A percentile compares a stretch with the other conserved stretches of the same genome.
Conservation (phyloP, 768 basidiomycete species). For the Termitomyces sp. region DNA sequence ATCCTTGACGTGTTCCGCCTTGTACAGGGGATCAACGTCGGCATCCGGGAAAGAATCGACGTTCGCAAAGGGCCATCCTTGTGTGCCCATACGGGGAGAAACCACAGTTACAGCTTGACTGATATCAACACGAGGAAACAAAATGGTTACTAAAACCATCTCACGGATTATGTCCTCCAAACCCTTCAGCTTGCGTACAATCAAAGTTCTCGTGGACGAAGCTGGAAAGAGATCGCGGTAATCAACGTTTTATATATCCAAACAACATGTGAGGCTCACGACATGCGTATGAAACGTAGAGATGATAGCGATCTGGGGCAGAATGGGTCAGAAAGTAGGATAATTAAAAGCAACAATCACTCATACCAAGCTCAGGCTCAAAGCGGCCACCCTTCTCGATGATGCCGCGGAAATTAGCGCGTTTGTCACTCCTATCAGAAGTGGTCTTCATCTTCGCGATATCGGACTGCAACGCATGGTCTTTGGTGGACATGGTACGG, state of each 20-base stretch:
- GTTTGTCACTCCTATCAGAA: conserved; percentile 48
- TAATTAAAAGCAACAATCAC: background rate
- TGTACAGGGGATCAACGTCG: conserved; percentile 72
- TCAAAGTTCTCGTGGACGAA: conserved; percentile 91
- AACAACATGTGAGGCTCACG: conserved; percentile 38
- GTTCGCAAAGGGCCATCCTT: conserved; percentile 86
- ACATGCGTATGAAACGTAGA: conserved; percentile 85
- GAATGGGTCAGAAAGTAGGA: background rate
- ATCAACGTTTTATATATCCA: conserved; percentile 1
- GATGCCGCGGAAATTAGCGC: conserved; percentile 48
- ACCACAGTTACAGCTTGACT: conserved; percentile 68
- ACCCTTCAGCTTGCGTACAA: conserved; percentile 87
- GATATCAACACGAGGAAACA: conserved; percentile 4
- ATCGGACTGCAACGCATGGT: conserved; percentile 36
- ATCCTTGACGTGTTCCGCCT: conserved; percentile 70
- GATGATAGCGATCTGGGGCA: conserved; percentile 74
- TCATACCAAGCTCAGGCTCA: conserved; percentile 69
- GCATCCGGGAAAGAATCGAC: conserved; percentile 66
- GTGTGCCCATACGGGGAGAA: conserved; percentile 76
- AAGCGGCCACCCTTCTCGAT: conserved; percentile 57
- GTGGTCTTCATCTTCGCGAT: conserved; percentile 46
- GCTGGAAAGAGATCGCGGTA: conserved; percentile 34
- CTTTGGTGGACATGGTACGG: conserved; percentile 17
- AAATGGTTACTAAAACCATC: conserved; percentile 18
- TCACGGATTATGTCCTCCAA: conserved; percentile 78